Evolutionary conservation across 352 stramenopile species (phyloP).

Genomic region (Stephanocyclus meneghinianus): DNA sequence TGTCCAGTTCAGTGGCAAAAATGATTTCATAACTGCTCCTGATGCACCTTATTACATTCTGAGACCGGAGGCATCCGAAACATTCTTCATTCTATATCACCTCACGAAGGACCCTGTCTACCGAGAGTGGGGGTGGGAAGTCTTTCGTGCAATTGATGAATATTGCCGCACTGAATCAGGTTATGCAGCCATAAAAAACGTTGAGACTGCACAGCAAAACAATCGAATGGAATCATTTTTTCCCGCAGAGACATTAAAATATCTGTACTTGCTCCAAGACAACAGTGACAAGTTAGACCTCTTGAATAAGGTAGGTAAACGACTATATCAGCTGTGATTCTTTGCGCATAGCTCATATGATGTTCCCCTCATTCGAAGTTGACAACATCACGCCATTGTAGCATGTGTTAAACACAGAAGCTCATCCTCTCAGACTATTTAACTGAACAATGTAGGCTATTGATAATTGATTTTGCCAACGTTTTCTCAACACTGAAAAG

Average conservation of each 20-base stretch:
- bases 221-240: slow-evolving; percentile 99
- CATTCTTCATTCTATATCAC: slow-evolving; percentile 94
- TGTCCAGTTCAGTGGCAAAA: slow-evolving; percentile 83
- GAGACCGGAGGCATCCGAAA: slow-evolving; percentile 93
- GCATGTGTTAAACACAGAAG: slow-evolving; percentile 81
- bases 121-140: slow-evolving; percentile 92
- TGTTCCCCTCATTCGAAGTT: neutral
- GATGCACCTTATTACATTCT: slow-evolving; percentile 89
- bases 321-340: slow-evolving; percentile 4
- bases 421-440: slow-evolving; percentile 59
- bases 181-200: slow-evolving; percentile 85
- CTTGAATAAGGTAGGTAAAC: slow-evolving; percentile 84
- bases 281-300: slow-evolving; percentile 81
- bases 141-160: slow-evolving; percentile 91
- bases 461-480: no score
- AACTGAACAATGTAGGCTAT: neutral
- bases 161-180: slow-evolving; percentile 88
- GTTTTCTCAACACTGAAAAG: no score
- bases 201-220: slow-evolving; percentile 81
- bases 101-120: slow-evolving; percentile 93
- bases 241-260: slow-evolving; percentile 98
- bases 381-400: neutral
- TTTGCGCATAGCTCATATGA: neutral
- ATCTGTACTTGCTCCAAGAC: slow-evolving; percentile 93
- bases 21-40: slow-evolving; percentile 39